Conservation (phyloP, 257 asterid genomes). For the Salvia splendens region DNA sequence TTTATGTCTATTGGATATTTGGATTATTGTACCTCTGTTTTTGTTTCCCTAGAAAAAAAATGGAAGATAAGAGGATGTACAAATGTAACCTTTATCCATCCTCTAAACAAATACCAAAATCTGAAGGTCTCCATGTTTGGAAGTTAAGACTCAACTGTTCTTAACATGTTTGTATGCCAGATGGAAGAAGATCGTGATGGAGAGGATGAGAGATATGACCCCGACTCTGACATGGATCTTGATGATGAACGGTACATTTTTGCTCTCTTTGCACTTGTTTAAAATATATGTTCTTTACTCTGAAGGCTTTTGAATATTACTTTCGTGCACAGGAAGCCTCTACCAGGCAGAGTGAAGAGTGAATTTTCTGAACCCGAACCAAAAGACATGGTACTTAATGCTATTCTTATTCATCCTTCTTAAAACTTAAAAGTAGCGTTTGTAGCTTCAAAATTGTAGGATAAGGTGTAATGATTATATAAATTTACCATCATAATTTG, state of each 20-base stretch:
- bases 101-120: constrained; percentile 7
- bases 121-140: not conserved
- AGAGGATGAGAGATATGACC: constrained; percentile 51
- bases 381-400: constrained; percentile 54
- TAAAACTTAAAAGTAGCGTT: not conserved
- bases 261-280: constrained; percentile 4
- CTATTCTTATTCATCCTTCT: constrained; percentile 11
- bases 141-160: constrained; percentile 1
- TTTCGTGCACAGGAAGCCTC: constrained; percentile 43
- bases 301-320: constrained; percentile 26
- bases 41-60: not conserved
- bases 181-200: constrained; percentile 53
- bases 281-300: not conserved
- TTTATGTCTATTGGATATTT: not conserved
- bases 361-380: constrained; percentile 70
- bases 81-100: constrained; percentile 9
- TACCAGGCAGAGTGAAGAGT: constrained; percentile 58
- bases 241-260: constrained; percentile 48
- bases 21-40: not conserved
- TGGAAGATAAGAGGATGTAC: not conserved
- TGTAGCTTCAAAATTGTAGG: constrained; percentile 22
- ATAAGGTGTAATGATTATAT: constrained; percentile 17
- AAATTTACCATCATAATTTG: constrained; percentile 3
- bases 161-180: constrained; percentile 34
- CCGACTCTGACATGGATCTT: constrained; percentile 54